Evolutionary conservation across 345 rosid genomes (phyloP).

Genomic region (Acer campestre): DNA sequence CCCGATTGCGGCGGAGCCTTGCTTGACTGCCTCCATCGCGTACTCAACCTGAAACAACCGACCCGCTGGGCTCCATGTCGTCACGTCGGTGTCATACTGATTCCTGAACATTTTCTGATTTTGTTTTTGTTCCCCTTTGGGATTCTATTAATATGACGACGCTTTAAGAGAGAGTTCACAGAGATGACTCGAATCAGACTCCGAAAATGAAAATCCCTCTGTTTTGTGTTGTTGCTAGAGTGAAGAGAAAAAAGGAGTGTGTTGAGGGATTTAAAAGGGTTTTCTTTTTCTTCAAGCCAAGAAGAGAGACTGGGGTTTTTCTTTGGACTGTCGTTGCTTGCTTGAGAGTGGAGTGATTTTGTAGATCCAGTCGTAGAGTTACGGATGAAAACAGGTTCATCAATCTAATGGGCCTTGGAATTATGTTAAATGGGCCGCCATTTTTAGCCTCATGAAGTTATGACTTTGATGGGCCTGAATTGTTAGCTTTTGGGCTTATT

Average conservation of each 20-base stretch:
- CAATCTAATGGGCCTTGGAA: neutral
- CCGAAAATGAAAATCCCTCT: neutral
- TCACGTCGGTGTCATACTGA: conserved; percentile 98
- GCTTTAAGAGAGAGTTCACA: neutral
- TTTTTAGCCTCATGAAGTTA: neutral
- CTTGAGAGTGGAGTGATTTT: neutral
- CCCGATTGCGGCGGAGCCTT: conserved; percentile 98
- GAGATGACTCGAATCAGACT: neutral
- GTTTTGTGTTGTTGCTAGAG: neutral
- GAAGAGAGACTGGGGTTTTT: neutral
- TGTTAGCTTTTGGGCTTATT: neutral
- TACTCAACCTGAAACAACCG: conserved; percentile 96
- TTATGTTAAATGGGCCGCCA: neutral
- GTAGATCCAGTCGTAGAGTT: too few species aligned
- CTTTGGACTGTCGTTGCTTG: neutral
- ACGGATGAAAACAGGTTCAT: neutral
- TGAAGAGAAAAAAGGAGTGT: neutral
- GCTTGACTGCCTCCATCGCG: conserved; percentile 99
- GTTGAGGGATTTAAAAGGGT: conserved; percentile 21
- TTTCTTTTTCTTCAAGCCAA: conserved; percentile 34
- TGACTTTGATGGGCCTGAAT: neutral
- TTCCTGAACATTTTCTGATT: conserved; percentile 76
- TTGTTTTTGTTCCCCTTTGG: neutral
- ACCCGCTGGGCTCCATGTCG: conserved; percentile 99
- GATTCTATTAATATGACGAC: conserved; percentile 8